phyloP scores from a whole-genome alignment of 108 stramenopile species.

The Cylindrotheca closterium region DNA sequence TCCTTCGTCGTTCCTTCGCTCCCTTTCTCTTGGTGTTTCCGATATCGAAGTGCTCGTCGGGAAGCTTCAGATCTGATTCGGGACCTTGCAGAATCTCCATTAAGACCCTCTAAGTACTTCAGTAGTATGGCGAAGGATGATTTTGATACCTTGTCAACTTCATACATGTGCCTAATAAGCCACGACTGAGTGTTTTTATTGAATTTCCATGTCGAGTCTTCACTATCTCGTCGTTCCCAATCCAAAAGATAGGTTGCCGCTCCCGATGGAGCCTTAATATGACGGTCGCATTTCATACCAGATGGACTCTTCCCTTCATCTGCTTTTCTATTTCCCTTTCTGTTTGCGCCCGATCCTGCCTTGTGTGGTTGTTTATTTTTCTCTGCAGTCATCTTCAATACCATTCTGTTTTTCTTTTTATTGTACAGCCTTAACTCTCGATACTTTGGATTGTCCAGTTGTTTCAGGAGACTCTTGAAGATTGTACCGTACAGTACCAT shows the following conservation, averaged over 20 bases:
- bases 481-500: too few species aligned
- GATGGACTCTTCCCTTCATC: conserved; percentile 24
- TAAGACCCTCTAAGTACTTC: conserved; percentile 60
- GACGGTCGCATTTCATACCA: too few species aligned
- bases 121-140: conserved; percentile 53
- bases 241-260: conserved; percentile 58
- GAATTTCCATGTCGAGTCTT: conserved; percentile 78
- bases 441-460: too few species aligned
- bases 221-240: conserved; percentile 50
- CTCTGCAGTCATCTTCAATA: too few species aligned
- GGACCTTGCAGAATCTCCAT: conserved; percentile 43
- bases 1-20: conserved; percentile 1
- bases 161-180: conserved; percentile 89
- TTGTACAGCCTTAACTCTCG: too few species aligned
- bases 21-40: conserved; percentile 53
- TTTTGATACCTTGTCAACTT: conserved; percentile 76
- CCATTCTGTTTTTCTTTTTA: too few species aligned
- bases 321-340: conserved; percentile 25
- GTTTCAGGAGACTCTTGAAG: too few species aligned
- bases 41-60: conserved; percentile 64
- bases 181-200: conserved; percentile 95
- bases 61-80: conserved; percentile 62
- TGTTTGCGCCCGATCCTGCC: neutral
- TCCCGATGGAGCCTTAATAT: conserved; percentile 59
- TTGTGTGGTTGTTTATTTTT: conserved; percentile 10